These are phyloP conservation scores for Pyrus bretschneideri DNA, from an alignment of 306 rosid genomes.

Conservation along the genomic window DNA sequence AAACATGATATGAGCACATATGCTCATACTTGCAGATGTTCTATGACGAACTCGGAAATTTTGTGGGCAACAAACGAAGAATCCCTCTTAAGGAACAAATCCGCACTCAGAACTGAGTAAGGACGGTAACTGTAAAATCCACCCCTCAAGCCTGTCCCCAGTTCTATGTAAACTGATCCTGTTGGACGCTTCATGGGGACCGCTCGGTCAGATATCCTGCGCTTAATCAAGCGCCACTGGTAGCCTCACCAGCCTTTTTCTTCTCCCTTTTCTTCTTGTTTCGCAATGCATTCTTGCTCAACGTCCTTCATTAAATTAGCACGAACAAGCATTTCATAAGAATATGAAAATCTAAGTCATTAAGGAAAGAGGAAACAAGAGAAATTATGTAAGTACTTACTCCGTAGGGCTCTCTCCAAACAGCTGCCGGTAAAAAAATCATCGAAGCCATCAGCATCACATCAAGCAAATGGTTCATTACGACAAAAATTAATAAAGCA, in stretches of 20 bases:
- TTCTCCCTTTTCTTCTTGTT: slow-evolving; percentile 97
- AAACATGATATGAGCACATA: too few species aligned
- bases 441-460: slow-evolving; percentile 17
- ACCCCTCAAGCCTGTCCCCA: slow-evolving; percentile 4
- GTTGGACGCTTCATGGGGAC: neutral
- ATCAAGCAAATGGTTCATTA: slow-evolving; percentile 1
- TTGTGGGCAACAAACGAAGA: neutral
- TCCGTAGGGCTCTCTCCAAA: slow-evolving; percentile 65
- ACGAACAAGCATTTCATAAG: slow-evolving; percentile 5
- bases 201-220: neutral
- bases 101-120: neutral
- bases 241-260: slow-evolving; percentile 60
- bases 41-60: neutral
- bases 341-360: neutral
- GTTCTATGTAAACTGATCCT: neutral
- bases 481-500: neutral
- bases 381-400: slow-evolving; percentile 31
- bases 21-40: neutral
- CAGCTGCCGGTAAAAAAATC: slow-evolving; percentile 45
- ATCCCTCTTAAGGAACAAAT: neutral
- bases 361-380: neutral
- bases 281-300: slow-evolving; percentile 75
- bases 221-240: slow-evolving; percentile 31
- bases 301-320: slow-evolving; percentile 39
- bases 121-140: neutral